Evolutionary conservation across 495 filamentous ascomycete species (phyloP).

Genomic region (Aspergillus kassunensis): DNA sequence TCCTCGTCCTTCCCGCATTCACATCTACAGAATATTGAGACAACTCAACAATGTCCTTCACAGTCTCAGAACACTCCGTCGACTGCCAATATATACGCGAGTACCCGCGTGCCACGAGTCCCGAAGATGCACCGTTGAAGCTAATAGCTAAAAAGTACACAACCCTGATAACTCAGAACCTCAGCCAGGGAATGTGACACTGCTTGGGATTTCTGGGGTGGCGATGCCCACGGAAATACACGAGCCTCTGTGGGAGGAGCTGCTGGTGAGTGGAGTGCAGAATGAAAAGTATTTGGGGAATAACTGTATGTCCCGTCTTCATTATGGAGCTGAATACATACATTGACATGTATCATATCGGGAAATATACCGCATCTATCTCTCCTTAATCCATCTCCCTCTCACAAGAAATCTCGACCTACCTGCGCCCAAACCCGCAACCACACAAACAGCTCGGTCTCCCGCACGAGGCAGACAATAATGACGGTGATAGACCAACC

Average conservation of each 20-base stretch:
- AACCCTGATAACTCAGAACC: constrained; percentile 53
- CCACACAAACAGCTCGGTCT: too few species aligned
- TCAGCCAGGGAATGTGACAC: constrained; percentile 52
- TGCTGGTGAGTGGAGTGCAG: constrained; percentile 50
- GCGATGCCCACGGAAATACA: constrained; percentile 54
- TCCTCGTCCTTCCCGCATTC: too few species aligned
- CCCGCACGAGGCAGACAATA: too few species aligned
- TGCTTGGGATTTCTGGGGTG: constrained; percentile 34
- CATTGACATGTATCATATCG: constrained; percentile 20
- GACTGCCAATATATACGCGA: constrained; percentile 15
- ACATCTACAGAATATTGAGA: too few species aligned
- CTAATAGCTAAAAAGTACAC: constrained; percentile 67
- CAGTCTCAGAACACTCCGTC: too few species aligned
- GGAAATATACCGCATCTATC: too few species aligned
- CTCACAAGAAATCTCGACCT: constrained; percentile 11
- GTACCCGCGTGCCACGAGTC: constrained; percentile 1
- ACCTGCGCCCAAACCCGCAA: too few species aligned
- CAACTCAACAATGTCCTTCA: too few species aligned
- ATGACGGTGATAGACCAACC: too few species aligned
- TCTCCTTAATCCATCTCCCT: constrained; percentile 9
- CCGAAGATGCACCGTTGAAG: not conserved
- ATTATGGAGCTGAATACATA: too few species aligned
- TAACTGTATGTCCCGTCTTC: constrained; percentile 14
- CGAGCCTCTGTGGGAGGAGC: constrained; percentile 69
- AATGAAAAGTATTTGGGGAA: constrained; percentile 7